A percentile compares a stretch with the other conserved stretches of the same genome.
Conservation (phyloP, 768 basidiomycete species). For the Terana coerulea region DNA sequence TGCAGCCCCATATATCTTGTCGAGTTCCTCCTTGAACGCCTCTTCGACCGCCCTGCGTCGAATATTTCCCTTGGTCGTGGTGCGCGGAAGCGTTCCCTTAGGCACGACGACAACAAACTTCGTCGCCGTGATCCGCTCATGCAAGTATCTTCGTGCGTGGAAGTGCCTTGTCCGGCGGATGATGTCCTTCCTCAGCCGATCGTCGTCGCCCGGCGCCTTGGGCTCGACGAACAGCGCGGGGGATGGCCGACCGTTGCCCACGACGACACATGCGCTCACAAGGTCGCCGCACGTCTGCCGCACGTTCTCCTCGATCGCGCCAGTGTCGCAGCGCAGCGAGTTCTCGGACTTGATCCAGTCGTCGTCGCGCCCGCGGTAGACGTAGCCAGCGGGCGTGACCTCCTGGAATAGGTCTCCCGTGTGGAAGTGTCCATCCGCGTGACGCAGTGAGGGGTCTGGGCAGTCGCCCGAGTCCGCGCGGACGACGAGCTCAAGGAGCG, state of each 20-base stretch:
- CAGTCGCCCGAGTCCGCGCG: slow-evolving; percentile 61
- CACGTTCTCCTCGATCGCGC: slow-evolving; percentile 59
- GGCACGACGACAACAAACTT: slow-evolving; percentile 66
- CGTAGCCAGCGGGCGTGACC: slow-evolving; percentile 48
- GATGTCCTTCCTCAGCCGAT: slow-evolving; percentile 58
- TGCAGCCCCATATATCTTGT: slow-evolving; percentile 38
- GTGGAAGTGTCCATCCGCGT: slow-evolving; percentile 63
- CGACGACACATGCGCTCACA: slow-evolving; percentile 66
- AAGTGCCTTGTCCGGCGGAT: slow-evolving; percentile 63
- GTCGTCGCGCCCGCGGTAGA: slow-evolving; percentile 65
- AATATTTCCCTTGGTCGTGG: slow-evolving; percentile 74
- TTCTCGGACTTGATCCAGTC: slow-evolving; percentile 80
- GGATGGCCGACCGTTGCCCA: slow-evolving; percentile 67
- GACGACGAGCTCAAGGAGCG: slow-evolving; percentile 62
- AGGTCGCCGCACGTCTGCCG: slow-evolving; percentile 56
- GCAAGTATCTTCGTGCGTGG: slow-evolving; percentile 65
- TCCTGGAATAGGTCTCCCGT: slow-evolving; percentile 75
- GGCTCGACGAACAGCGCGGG: slow-evolving; percentile 69
- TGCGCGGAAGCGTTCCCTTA: slow-evolving; percentile 60
- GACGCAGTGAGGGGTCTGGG: slow-evolving; percentile 52
- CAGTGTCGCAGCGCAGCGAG: slow-evolving; percentile 68
- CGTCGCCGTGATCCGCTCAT: slow-evolving; percentile 63
- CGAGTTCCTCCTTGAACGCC: slow-evolving; percentile 49
- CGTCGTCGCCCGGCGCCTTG: slow-evolving; percentile 36
- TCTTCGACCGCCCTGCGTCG: slow-evolving; percentile 71